Evolutionary conservation across 1,284 basidiomycete genomes (phyloP), one percentile per base, ranked within the genome.

Genomic region (Sparassis latifolia): DNA sequence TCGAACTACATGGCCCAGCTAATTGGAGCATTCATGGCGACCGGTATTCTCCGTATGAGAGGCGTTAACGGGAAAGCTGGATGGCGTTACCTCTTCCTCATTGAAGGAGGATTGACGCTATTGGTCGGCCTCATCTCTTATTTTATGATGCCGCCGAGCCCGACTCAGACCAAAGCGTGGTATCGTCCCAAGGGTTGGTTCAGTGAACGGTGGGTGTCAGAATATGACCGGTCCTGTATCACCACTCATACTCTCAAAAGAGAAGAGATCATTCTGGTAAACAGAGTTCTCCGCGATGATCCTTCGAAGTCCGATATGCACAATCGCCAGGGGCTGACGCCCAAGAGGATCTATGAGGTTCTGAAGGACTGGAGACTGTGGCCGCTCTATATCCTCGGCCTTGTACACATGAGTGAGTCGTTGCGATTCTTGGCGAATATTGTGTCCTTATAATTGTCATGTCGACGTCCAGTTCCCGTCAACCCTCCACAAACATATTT

Each of bases 271-370:
- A 75, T 76, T 50, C 69, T 75, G 43, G 70, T 75, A 44, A 76
- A 75, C 50, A 72, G 82, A 20, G 72, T 88, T n/a, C 69, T 89
- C 3, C 74, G 86, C 2, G 86, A 88, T 60, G 86, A 89, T 56
- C 86, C 81, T 2, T 70, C 76, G 10, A 85, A 89, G 72, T 78
- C 79, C 3, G 78, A 81, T 55, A 90, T 90, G 87, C 85, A 90
- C 68, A 91, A 91, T 55, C 79, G 88, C 29, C 77, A 90, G 64
- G 82, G 81, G 1, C 63, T 89, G n/a, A 71, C 75, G 0, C 33
- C 75, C 9, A 73, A 69, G 57, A 75, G 76, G 50, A 69, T 88
- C 5, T 83, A 75, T 73, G 65, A 62, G 20, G 76, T 79, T 2
- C 50, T 87, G 2, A 74, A 70, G 39, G 84, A 89, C 60, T 86